Percentiles rank a stretch among this genome's conserved stretches.
These are phyloP conservation scores for Chlorella sp. DNA, from an alignment of 139 green algal genomes.

Conservation along the genomic window DNA sequence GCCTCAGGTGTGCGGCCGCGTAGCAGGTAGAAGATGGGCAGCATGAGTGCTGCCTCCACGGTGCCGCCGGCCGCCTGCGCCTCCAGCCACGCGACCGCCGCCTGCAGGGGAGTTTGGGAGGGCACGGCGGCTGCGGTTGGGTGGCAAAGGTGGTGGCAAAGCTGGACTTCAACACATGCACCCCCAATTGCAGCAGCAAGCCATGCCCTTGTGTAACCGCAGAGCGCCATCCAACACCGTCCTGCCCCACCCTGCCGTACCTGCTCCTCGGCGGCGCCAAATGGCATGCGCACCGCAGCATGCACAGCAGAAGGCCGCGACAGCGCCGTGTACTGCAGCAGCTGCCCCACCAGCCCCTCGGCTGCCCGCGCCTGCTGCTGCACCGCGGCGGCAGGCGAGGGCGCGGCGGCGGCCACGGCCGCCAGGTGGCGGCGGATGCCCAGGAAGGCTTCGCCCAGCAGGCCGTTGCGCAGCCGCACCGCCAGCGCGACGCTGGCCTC, in stretches of 20 bases:
- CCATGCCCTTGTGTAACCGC: too few species aligned
- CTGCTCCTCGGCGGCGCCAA: slow-evolving; percentile 40
- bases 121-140: too few species aligned
- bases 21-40: slow-evolving; percentile 48
- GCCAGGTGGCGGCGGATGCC: slow-evolving; percentile 16
- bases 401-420: not conserved
- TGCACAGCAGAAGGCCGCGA: slow-evolving; percentile 19
- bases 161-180: too few species aligned
- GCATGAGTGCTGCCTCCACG: slow-evolving; percentile 4
- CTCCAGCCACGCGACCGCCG: slow-evolving; percentile 37
- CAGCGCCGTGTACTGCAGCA: slow-evolving; percentile 30
- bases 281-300: slow-evolving; percentile 38
- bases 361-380: not conserved
- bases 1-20: slow-evolving; percentile 39
- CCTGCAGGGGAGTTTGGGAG: not conserved
- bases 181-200: too few species aligned
- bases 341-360: slow-evolving; percentile 26
- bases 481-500: slow-evolving; percentile 33
- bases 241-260: not conserved
- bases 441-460: slow-evolving; percentile 48
- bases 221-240: too few species aligned
- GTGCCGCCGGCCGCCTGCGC: not conserved
- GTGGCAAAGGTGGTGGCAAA: too few species aligned
- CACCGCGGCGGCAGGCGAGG: not conserved
- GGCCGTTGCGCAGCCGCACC: slow-evolving; percentile 33